Evolutionary conservation across 176 grass and related monocot genomes (phyloP), one percentile per base, ranked within the genome.

Genomic region (Oropetium thomaeum): DNA sequence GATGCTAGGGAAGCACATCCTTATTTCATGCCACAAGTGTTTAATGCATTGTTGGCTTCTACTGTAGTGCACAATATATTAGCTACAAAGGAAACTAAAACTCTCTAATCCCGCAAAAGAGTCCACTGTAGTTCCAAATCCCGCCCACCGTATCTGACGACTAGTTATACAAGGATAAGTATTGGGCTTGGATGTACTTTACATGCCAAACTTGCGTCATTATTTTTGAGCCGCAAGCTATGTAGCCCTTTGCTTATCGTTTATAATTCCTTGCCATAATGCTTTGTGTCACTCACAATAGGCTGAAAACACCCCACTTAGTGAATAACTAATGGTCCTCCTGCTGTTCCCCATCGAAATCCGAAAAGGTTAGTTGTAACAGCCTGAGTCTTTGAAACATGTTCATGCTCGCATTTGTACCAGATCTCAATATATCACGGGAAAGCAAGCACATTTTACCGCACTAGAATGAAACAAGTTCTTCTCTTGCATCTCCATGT

Each of bases 41-140:
- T 23, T 37, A 57, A 26, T 19, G 19, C 22, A 4, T 42, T 55
- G 13, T 66, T 13, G 1, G 14, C 40, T 71, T 74, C 27, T 53
- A 44, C 20, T 73, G 64, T 74, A 19, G 43, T 74, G 1, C 17
- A 16, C 62, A 67, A 26, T 14, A 10, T 47, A 29, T 67, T 35
- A 58, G 48, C 10, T 75, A 33, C 31, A 52, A 63, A 72, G 32
- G 4, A 81, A 81, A 82, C 15, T 1, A 32, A 17, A 65, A 63
- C 7, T 26, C 43, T 40, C 55, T 48, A 37, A 71, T 32, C 60
- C 25, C 22, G 14, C 37, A 9, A 65, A 52, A 65, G 31, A 8
- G 13, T 32, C n/a, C 58, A 15, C 25, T 25, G 32, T 6, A 44
- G 41, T n/a, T 69, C 77, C 22, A 79, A 59, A 45, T 33, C 19